Base-by-base conservation (phyloP, 2,329 filamentous ascomycete genomes). In the Colletotrichum shisoi region DNA sequence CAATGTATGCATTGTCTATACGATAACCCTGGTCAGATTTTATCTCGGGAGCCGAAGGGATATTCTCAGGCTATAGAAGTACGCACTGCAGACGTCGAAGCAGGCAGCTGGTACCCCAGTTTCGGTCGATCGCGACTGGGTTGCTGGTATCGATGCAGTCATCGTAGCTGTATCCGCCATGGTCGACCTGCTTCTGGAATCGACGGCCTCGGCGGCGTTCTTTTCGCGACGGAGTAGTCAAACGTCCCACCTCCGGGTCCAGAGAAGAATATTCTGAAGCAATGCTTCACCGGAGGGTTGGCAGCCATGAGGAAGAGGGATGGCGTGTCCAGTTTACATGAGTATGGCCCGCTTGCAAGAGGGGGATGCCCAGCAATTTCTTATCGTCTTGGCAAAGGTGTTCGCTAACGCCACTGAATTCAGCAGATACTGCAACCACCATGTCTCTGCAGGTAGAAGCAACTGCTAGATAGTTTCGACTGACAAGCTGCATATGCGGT, bases 1-100 rank as follows among this genome's bases (percentile, higher is more conserved):
- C 21, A 3, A 54, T 11, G 11, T 52, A 37, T 12, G 46, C 39
- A 19, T 54, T 21, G 19, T 61, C 58, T 61, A 17, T 7, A 48
- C 12, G 13, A 46, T 7, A 13, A 13, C 4, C 13, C 27, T 34
- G 15, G 42, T 39, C 9, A 48, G 34, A 21, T 15, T 12, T 15
- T 34, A 9, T 9, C n/a, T 39, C 12, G 4, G 12, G 8, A 7
- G n/a, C 12, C 5, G n/a, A 15, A 15, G n/a, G 0, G 7, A 11
- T 2, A 8, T 12, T 48, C 9, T 12, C 12, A n/a, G 7, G 34
- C 12, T 6, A 21, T 21, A 7, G 5, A 15, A 4, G 3, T 24
- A 39, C 42, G 21, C 34, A 58, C 56, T 48, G 9, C 42, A 58
- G 15, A 7, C 6, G 17, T 21, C 56, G 12, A n/a, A 48, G 11